These are phyloP conservation scores for Salicornia ramosissima DNA, from an alignment of 148 eudicot species.

Conservation along the genomic window DNA sequence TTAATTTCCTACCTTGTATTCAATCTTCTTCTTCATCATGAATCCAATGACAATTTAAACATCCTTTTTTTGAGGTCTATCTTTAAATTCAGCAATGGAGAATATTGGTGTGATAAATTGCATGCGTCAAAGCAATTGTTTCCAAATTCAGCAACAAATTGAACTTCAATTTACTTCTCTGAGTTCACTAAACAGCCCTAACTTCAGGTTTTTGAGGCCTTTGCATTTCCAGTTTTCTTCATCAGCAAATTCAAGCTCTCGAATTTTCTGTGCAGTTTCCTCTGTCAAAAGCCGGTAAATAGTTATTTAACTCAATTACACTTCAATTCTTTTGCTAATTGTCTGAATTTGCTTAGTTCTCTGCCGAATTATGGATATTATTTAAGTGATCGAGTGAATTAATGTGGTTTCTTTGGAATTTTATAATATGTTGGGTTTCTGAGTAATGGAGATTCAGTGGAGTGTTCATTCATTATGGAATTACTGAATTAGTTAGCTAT, in stretches of 20 bases:
- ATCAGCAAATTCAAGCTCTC: constrained; percentile 10
- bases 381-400: background rate
- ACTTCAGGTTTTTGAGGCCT: constrained; percentile 20
- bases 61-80: background rate
- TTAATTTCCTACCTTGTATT: too few relatives aligned
- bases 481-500: background rate
- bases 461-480: background rate
- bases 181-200: background rate
- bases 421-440: background rate
- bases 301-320: background rate
- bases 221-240: constrained; percentile 11
- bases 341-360: background rate
- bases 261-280: constrained; percentile 27
- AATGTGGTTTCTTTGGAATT: background rate
- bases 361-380: background rate
- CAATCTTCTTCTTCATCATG: background rate
- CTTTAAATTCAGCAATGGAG: constrained; percentile 27
- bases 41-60: background rate
- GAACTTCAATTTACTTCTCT: constrained; percentile 16
- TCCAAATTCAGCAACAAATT: constrained; percentile 7
- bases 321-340: background rate
- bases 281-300: constrained; percentile 32
- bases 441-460: background rate
- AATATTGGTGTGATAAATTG: constrained; percentile 30
- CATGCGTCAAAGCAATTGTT: background rate